These are phyloP conservation scores for Cryptococcus amylolentus DNA, from an alignment of 1,284 basidiomycete genomes.

Conservation along the genomic window DNA sequence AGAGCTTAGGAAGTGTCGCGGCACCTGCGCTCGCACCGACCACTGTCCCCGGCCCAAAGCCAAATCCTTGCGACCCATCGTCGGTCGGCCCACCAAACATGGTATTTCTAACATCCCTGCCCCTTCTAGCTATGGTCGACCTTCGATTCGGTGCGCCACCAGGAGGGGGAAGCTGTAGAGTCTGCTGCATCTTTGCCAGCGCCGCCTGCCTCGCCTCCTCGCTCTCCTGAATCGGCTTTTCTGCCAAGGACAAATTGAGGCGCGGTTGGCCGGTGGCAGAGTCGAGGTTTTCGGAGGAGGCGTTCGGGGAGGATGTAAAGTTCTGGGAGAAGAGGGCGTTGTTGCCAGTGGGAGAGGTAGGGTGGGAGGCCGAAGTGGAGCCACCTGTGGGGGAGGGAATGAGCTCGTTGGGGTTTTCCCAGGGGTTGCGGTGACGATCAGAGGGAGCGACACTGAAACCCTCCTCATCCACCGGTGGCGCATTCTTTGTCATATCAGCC, in stretches of 20 bases:
- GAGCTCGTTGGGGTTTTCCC: conserved; percentile 47
- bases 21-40: too few species aligned
- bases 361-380: conserved; percentile 4
- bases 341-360: conserved; percentile 2
- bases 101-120: conserved; percentile 53
- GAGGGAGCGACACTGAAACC: conserved; percentile 56
- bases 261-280: conserved; percentile 16
- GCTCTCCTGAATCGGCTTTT: conserved; percentile 50
- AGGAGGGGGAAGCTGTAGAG: conserved; percentile 41
- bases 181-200: conserved; percentile 53
- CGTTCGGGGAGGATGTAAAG: conserved; percentile 21
- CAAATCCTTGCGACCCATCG: conserved; percentile 2
- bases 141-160: conserved; percentile 34
- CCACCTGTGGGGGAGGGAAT: conserved; percentile 13
- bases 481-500: conserved; percentile 5
- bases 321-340: conserved; percentile 14
- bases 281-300: conserved; percentile 23
- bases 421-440: conserved; percentile 52
- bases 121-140: conserved; percentile 50
- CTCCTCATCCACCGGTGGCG: conserved; percentile 51
- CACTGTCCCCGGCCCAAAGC: too few species aligned
- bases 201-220: conserved; percentile 53
- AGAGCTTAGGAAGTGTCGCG: conserved; percentile 2
- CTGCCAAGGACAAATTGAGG: conserved; percentile 47
- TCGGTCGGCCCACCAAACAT: conserved; percentile 34